Percentiles rank a stretch among this genome's conserved stretches.
These are phyloP conservation scores for Hortaea sp. DNA, from an alignment of 2,329 filamentous ascomycete species.

Conservation along the genomic window DNA sequence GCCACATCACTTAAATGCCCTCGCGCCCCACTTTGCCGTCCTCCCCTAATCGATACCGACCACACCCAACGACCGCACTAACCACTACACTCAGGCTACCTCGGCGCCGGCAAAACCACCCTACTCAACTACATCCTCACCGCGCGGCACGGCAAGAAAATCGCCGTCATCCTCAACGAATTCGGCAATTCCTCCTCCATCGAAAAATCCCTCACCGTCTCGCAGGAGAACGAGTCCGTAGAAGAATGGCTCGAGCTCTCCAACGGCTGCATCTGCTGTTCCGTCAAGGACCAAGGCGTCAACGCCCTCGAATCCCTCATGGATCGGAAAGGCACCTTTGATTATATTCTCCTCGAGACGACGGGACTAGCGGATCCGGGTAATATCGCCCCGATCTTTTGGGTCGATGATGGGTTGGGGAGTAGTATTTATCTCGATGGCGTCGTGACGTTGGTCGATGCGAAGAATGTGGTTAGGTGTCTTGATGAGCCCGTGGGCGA, in stretches of 20 bases:
- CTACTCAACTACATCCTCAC: conserved; percentile 92
- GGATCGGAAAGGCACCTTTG: conserved; percentile 85
- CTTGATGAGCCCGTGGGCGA: conserved; percentile 54
- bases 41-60: too few species aligned
- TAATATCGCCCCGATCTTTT: conserved; percentile 91
- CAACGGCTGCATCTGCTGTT: conserved; percentile 96
- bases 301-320: conserved; percentile 92
- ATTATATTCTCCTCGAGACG: conserved; percentile 95
- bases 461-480: conserved; percentile 76
- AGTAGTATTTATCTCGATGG: conserved; percentile 95
- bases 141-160: conserved; percentile 91
- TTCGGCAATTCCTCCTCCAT: conserved; percentile 62
- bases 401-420: conserved; percentile 91
- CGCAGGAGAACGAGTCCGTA: conserved; percentile 61
- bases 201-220: conserved; percentile 89
- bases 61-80: too few species aligned
- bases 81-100: conserved; percentile 54
- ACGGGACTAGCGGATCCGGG: conserved; percentile 92
- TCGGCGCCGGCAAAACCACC: conserved; percentile 92
- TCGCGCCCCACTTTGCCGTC: background rate
- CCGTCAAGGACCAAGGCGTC: conserved; percentile 91
- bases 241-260: conserved; percentile 93
- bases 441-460: conserved; percentile 91
- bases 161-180: conserved; percentile 92
- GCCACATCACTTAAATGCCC: background rate